These are phyloP conservation scores for Penicillium sclerotiorum DNA, from an alignment of 2,329 filamentous ascomycete species.

Conservation along the genomic window DNA sequence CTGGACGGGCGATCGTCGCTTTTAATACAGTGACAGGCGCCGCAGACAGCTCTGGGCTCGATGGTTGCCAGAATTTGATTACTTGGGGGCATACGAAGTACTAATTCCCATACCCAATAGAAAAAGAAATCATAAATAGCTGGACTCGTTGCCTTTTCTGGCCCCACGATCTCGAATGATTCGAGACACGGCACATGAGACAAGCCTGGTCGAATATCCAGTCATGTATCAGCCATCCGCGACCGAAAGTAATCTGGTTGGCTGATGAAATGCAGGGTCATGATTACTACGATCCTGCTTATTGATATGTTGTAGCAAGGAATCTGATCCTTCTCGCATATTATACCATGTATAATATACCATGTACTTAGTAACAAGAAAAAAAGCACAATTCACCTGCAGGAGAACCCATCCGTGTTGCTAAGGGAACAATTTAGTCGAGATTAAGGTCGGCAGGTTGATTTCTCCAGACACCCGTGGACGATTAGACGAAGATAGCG, in stretches of 20 bases:
- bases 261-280: neutral
- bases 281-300: neutral
- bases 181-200: no score
- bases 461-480: neutral
- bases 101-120: no score
- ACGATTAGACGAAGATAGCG: neutral
- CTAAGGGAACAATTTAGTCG: slow-evolving; percentile 1
- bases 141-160: no score
- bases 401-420: neutral
- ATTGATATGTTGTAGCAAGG: neutral
- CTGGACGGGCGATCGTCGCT: slow-evolving; percentile 10
- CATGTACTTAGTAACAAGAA: no score
- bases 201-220: no score
- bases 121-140: no score
- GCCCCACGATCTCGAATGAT: no score
- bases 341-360: no score
- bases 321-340: no score
- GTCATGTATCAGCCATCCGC: no score
- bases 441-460: neutral
- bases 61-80: neutral
- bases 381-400: no score
- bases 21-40: slow-evolving; percentile 9
- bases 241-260: neutral
- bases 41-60: neutral
- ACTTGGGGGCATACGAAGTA: no score